A percentile compares a stretch with the other conserved stretches of the same genome.
Evolutionary conservation across 2,329 filamentous ascomycete genomes (phyloP).

Genomic region (Penicillium sp.): DNA sequence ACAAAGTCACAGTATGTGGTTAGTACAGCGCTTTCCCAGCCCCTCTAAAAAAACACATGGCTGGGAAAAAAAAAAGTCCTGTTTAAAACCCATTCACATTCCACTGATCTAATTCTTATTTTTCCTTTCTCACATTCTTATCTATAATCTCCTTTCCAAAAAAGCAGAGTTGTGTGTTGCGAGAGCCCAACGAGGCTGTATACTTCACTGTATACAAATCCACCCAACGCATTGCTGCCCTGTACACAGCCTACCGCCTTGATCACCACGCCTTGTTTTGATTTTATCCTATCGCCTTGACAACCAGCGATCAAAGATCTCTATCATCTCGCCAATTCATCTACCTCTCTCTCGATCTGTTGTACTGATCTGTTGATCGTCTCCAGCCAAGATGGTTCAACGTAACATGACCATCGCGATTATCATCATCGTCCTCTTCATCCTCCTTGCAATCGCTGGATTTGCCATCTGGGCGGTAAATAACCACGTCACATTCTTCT

Average conservation of each 20-base stretch:
- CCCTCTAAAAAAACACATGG: slow-evolving; percentile 23
- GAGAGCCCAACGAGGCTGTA: slow-evolving; percentile 1
- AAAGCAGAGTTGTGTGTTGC: background rate
- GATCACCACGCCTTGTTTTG: background rate
- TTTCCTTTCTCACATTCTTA: slow-evolving; percentile 4
- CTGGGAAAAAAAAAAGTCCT: slow-evolving; percentile 15
- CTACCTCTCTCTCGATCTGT: background rate
- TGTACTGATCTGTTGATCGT: background rate
- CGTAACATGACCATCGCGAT: slow-evolving; percentile 50
- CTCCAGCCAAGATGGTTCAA: slow-evolving; percentile 38
- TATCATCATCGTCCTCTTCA: slow-evolving; percentile 50
- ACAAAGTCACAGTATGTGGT: background rate
- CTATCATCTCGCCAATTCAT: background rate
- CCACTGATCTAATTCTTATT: slow-evolving; percentile 1
- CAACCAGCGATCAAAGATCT: background rate
- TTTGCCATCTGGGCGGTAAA: slow-evolving; percentile 38
- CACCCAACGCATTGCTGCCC: slow-evolving; percentile 4
- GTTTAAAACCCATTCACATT: slow-evolving; percentile 17
- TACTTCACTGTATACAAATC: slow-evolving; percentile 5
- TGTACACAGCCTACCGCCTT: background rate
- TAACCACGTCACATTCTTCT: slow-evolving; percentile 34
- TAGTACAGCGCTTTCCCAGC: slow-evolving; percentile 15
- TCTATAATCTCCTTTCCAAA: background rate
- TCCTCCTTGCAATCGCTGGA: slow-evolving; percentile 45
- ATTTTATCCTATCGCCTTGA: background rate